Base-by-base conservation (phyloP, 345 rosid species). In the Excoecaria agallocha region DNA sequence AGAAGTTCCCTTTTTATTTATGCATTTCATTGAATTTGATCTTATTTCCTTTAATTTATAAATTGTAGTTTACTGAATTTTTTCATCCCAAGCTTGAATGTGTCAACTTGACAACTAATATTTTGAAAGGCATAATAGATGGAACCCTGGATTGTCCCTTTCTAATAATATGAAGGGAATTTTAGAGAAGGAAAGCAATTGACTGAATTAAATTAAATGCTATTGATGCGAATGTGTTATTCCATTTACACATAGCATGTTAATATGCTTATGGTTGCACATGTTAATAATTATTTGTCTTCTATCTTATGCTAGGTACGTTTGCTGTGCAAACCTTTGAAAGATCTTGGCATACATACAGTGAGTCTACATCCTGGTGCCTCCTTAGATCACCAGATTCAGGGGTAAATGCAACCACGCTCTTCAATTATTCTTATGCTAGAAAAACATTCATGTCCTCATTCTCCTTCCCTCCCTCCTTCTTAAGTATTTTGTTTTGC, bases 291-390 rank as follows among this genome's bases (percentile, higher is more conserved):
- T 57, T 64, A 24, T 10, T 66, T 50, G 15, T 49, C 41, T 57
- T 68, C 37, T 72, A 13, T 52, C 65, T 81, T 39, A 16, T 80
- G 64, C 48, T 72, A 93, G 98, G 96, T 94, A 13, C 94, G 94
- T 72, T 66, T 83, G 17, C 77, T 91, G 48, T 93, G 94, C 85
- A 95, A 91, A 79, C 92, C 93, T 56, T 75, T 95, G 82, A 95
- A 95, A 89, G 79, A 85, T 79, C 85, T 69, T 74, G 99, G 98
- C 78, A 76, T 91, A 72, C 96, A 95, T 82, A 81, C 97, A 35
- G 97, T 95, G 76, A 89, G 98, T 79, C 79, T 95, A 81, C 97
- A 95, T 81, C 74, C 82, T 2, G 91, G 97, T 68, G 89, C 93
- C 45, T 75, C 91, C 19, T 15, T 91, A 74, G 92, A 88, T 81